Evolutionary conservation across 2,329 filamentous ascomycete genomes (phyloP).

Genomic region (Periglandula ipomoeae): DNA sequence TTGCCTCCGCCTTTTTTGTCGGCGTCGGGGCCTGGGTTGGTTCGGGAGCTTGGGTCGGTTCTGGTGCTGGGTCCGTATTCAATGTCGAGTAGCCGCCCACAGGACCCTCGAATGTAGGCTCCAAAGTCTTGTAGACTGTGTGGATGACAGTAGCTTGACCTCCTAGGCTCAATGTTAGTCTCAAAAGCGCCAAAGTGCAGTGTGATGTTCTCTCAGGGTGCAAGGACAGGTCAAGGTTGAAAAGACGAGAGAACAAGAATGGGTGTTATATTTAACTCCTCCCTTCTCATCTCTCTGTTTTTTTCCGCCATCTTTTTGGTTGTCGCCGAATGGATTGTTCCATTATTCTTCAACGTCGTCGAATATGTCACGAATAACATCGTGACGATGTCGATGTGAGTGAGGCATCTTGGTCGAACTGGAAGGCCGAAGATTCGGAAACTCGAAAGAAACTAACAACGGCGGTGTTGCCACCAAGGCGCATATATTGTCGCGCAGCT

Average conservation of each 20-base stretch:
- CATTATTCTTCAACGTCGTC: conserved; percentile 2
- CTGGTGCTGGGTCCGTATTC: conserved; percentile 9
- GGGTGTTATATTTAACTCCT: conserved; percentile 3
- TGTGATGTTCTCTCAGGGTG: not conserved
- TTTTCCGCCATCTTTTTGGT: not conserved
- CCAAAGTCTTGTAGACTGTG: conserved; percentile 33
- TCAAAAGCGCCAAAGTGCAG: not conserved
- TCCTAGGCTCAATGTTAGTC: conserved; percentile 3
- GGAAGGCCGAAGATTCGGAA: not conserved
- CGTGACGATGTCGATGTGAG: conserved; percentile 19
- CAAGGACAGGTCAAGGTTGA: not conserved
- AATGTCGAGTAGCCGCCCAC: conserved; percentile 33
- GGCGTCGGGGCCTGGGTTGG: not conserved
- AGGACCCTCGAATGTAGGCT: conserved; percentile 30
- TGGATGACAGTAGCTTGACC: conserved; percentile 19
- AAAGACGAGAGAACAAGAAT: not conserved
- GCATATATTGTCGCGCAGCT: conserved; percentile 11
- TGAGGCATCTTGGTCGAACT: conserved; percentile 19
- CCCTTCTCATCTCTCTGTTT: not conserved
- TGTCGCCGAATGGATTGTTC: not conserved
- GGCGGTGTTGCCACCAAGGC: not conserved
- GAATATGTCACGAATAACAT: conserved; percentile 1
- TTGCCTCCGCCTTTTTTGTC: conserved; percentile 1
- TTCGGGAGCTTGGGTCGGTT: conserved; percentile 1
- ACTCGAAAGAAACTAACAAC: not conserved